Evolutionary conservation across 192 early-diverging fungal genomes (phyloP).

Genomic region (Coemansia sp.): DNA sequence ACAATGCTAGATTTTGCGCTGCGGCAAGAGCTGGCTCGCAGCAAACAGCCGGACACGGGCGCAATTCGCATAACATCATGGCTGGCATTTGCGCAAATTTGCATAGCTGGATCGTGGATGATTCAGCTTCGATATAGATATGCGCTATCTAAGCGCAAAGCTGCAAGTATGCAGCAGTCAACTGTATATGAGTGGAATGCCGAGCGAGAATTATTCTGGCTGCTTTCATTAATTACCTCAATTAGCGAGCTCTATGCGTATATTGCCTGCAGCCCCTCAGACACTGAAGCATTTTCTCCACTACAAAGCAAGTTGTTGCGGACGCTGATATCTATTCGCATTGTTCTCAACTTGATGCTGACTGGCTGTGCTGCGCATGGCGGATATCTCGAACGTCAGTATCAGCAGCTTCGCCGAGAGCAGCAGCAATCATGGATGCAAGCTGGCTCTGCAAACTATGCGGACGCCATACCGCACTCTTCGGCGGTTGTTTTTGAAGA

Average conservation of each 20-base stretch:
- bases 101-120: slow-evolving; percentile 31
- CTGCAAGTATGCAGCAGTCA: slow-evolving; percentile 10
- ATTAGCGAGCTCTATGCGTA: slow-evolving; percentile 41
- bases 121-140: slow-evolving; percentile 30
- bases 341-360: slow-evolving; percentile 22
- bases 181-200: slow-evolving; percentile 16
- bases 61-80: slow-evolving; percentile 21
- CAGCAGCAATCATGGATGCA: slow-evolving; percentile 6
- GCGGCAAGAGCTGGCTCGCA: slow-evolving; percentile 34
- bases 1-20: slow-evolving; percentile 46
- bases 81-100: slow-evolving; percentile 41
- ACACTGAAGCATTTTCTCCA: slow-evolving; percentile 12
- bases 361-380: slow-evolving; percentile 23
- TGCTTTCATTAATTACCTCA: slow-evolving; percentile 39
- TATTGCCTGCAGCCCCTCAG: slow-evolving; percentile 24
- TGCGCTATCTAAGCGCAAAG: slow-evolving; percentile 3
- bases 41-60: slow-evolving; percentile 8
- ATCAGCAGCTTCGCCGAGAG: slow-evolving; percentile 3
- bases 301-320: slow-evolving; percentile 38
- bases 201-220: slow-evolving; percentile 40
- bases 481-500: neutral
- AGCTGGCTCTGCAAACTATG: slow-evolving; percentile 2
- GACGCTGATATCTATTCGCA: slow-evolving; percentile 44
- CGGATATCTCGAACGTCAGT: slow-evolving; percentile 9
- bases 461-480: neutral